Base-by-base conservation (phyloP, 495 filamentous ascomycete genomes). In the Penicillium robsamsonii region DNA sequence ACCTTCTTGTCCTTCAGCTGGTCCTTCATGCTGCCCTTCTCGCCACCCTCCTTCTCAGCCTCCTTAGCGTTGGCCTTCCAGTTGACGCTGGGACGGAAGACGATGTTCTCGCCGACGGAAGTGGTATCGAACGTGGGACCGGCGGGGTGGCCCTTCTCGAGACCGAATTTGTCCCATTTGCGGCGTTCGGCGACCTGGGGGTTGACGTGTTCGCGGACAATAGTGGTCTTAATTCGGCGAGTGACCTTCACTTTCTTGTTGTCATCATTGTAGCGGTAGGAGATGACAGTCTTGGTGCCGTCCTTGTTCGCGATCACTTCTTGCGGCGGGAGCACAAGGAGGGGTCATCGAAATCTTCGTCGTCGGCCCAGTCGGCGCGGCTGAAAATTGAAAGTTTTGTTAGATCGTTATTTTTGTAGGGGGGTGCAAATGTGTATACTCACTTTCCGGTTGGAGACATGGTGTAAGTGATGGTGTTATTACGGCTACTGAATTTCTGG, bases 1-100 rank as follows among this genome's bases (percentile, higher is more conserved):
- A 98, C 95, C 82, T 96, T 96, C 84, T 96, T 96, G 76, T 96
- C 90, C 85, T 93, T 96, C 56, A 97, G 81, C 81, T 90, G 84
- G 62, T 91, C 90, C 80, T 92, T 94, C 79, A 96, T 86, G 65
- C 81, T 82, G 46, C 75, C 75, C 72, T 78, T 82, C 72, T 92
- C 90, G 62, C 75, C 76, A 67, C 83, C 84, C 53, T 84, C 84
- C 79, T 90, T 89, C 76, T 88, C 84, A 57, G 85, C 87, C 73
- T 93, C 89, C 77, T 89, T 89, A 51, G 86, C 86, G 60, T 90
- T 88, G 64, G 86, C 85, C 77, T 91, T 91, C 90, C 90, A 97
- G 80, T 92, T 94, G 48, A 87, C 81, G 68, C 82, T 87, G 17
- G 93, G 93, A 33, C 87, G 79, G 86, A 98, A 97, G 63, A 92